A percentile compares a stretch with the other conserved stretches of the same genome.
phyloP scores from a whole-genome alignment of 306 rosid species.

The Quercus parvula region DNA sequence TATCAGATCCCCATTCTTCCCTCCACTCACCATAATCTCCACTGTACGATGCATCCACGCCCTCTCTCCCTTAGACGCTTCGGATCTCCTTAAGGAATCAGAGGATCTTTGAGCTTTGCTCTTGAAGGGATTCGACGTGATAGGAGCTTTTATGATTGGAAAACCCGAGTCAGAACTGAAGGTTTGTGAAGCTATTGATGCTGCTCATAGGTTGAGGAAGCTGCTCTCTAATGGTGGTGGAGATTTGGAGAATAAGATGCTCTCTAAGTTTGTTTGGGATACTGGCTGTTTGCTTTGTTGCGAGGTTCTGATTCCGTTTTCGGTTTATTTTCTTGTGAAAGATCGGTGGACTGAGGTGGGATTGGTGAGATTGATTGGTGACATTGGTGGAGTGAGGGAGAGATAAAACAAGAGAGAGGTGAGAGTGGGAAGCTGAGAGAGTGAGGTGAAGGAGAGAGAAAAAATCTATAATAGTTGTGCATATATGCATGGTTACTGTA shows the following conservation, averaged over 20 bases:
- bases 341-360: neutral
- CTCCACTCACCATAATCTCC: conserved; percentile 74
- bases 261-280: conserved; percentile 65
- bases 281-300: conserved; percentile 71
- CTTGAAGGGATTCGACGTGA: conserved; percentile 59
- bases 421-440: no score
- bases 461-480: no score
- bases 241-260: conserved; percentile 8
- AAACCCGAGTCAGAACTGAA: conserved; percentile 22
- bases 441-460: no score
- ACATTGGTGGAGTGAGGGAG: no score
- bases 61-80: conserved; percentile 22
- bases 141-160: conserved; percentile 61
- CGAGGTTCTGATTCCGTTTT: conserved; percentile 66
- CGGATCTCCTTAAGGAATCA: conserved; percentile 57
- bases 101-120: conserved; percentile 55
- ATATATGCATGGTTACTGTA: no score
- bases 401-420: no score
- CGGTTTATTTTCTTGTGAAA: conserved; percentile 45
- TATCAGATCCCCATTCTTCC: conserved; percentile 75
- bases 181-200: conserved; percentile 51
- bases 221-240: conserved; percentile 32
- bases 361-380: no score
- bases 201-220: conserved; percentile 42
- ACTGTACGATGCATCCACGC: conserved; percentile 53